Evolutionary conservation across 2,329 filamentous ascomycete species (phyloP).

Genomic region (Trichoderma lentiforme): DNA sequence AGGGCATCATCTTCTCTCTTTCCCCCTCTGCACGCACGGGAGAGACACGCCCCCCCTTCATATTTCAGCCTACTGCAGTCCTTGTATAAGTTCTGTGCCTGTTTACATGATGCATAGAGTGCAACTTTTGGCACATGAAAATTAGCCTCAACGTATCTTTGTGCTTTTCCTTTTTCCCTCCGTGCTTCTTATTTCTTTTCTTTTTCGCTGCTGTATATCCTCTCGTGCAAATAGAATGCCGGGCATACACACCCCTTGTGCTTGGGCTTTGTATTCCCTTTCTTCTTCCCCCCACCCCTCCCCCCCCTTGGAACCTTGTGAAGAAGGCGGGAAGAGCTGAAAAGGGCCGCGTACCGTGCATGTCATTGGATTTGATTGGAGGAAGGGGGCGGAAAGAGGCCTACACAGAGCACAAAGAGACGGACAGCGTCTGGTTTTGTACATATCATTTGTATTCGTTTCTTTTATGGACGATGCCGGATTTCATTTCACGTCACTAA

Average conservation of each 20-base stretch:
- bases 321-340: conserved; percentile 8
- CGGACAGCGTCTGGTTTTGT: neutral
- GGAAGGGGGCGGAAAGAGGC: neutral
- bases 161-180: neutral
- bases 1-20: neutral
- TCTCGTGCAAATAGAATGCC: neutral
- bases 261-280: neutral
- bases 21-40: neutral
- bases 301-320: neutral
- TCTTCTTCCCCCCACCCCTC: neutral
- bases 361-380: neutral
- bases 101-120: neutral
- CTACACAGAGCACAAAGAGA: neutral
- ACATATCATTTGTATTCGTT: neutral
- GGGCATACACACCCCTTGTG: neutral
- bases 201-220: neutral
- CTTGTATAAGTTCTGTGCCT: neutral
- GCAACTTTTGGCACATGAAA: neutral
- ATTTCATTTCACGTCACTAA: neutral
- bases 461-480: neutral
- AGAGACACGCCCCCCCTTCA: neutral
- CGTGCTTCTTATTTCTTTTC: neutral
- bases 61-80: neutral
- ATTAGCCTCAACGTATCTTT: neutral
- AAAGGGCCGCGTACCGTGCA: conserved; percentile 7